Percentiles rank a stretch among this genome's conserved stretches.
Conservation (phyloP, 2,329 filamentous ascomycete genomes). For the Neofusicoccum sp. region DNA sequence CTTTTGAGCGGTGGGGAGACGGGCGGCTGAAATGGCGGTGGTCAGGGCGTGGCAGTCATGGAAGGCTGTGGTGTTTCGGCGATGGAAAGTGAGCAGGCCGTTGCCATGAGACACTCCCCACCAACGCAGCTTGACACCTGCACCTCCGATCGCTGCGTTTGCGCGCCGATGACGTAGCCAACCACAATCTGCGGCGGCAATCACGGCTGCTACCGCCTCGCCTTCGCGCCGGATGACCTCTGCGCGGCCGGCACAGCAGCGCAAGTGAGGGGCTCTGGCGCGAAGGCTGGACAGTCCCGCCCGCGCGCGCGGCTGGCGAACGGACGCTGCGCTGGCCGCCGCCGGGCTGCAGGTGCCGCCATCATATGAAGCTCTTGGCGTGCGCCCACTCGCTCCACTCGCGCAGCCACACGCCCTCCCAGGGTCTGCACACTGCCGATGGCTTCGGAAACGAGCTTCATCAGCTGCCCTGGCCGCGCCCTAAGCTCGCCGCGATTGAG, state of each 20-base stretch:
- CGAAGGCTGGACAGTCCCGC: background rate
- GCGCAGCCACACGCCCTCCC: background rate
- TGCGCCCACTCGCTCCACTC: background rate
- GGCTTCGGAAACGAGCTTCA: background rate
- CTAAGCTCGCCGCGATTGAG: background rate
- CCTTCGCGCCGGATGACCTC: background rate
- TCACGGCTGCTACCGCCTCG: slow-evolving; percentile 14
- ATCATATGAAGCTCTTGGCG: slow-evolving; percentile 7
- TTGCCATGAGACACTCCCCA: slow-evolving; percentile 18
- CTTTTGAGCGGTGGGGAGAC: background rate
- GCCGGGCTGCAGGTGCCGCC: no score
- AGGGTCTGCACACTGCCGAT: background rate
- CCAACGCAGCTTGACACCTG: slow-evolving; percentile 2
- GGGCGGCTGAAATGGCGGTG: background rate
- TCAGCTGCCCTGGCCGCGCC: background rate
- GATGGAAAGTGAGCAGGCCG: slow-evolving; percentile 7
- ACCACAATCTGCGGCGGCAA: slow-evolving; percentile 12
- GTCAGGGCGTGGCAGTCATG: background rate
- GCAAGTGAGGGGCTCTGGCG: slow-evolving; percentile 5
- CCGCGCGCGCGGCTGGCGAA: background rate
- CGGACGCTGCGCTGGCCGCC: background rate
- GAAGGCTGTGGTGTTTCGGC: slow-evolving; percentile 14
- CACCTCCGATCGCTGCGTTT: slow-evolving; percentile 10
- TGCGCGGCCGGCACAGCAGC: background rate
- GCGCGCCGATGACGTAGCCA: slow-evolving; percentile 4